These are phyloP conservation scores for Phytophthora constricta DNA, from an alignment of 352 stramenopile species.

Conservation along the genomic window DNA sequence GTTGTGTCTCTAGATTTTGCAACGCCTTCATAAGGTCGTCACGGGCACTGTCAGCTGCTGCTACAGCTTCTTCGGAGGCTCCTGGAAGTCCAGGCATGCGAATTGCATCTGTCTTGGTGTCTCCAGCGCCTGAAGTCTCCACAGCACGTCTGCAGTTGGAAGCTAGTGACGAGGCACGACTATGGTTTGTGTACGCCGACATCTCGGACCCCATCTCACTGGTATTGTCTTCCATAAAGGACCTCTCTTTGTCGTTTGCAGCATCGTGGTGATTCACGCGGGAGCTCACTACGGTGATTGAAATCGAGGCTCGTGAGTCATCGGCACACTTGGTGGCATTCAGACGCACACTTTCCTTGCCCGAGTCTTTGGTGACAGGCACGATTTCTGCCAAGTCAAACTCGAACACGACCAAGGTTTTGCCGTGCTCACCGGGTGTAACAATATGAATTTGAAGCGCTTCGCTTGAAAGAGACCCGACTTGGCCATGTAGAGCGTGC, in stretches of 20 bases:
- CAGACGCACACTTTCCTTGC: constrained; percentile 69
- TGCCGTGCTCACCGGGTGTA: constrained; percentile 48
- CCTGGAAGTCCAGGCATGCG: constrained; percentile 20
- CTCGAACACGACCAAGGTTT: constrained; percentile 67
- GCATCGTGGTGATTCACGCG: constrained; percentile 38
- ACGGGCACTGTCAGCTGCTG: constrained; percentile 18
- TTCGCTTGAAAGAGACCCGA: constrained; percentile 75
- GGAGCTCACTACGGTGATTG: constrained; percentile 63
- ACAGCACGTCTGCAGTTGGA: constrained; percentile 31
- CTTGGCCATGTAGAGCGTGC: constrained; percentile 80
- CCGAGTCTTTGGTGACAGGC: constrained; percentile 61
- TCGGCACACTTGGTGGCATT: constrained; percentile 60
- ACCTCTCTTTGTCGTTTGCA: constrained; percentile 46
- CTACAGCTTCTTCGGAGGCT: constrained; percentile 24
- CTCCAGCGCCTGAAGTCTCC: constrained; percentile 6
- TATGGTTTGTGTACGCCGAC: constrained; percentile 65
- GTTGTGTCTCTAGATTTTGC: constrained; percentile 58
- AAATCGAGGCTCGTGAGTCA: constrained; percentile 65
- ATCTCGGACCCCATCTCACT: constrained; percentile 58
- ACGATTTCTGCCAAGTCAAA: constrained; percentile 76
- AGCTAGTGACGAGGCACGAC: constrained; percentile 51
- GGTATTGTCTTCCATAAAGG: constrained; percentile 53
- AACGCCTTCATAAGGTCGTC: constrained; percentile 55
- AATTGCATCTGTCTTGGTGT: constrained; percentile 30
- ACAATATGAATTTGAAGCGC: constrained; percentile 68